Percentiles rank a stretch among this genome's conserved stretches.
Evolutionary conservation across 2,329 filamentous ascomycete species (phyloP).

Genomic region (Monosporascus sp.): DNA sequence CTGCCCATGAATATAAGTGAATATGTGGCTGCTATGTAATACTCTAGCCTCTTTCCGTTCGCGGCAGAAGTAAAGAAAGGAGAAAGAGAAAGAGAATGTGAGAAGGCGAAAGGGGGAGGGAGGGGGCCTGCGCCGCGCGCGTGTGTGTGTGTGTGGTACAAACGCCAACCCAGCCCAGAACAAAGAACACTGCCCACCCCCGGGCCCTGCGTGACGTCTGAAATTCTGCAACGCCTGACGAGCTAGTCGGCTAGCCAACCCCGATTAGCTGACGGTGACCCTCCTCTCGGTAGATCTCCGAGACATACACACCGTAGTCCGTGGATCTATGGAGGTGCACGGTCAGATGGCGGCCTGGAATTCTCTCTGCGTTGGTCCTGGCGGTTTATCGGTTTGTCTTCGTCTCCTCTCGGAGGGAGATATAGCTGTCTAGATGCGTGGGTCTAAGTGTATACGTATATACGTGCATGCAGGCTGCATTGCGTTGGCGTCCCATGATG

Average conservation of each 20-base stretch:
- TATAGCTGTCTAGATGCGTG: background rate
- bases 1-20: too few relatives aligned
- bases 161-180: constrained; percentile 16
- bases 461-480: background rate
- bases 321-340: too few relatives aligned
- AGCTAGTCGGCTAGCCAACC: background rate
- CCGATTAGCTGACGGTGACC: background rate
- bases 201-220: constrained; percentile 5
- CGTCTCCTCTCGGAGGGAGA: background rate
- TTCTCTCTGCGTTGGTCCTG: background rate
- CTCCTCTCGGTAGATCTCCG: constrained; percentile 33
- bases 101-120: background rate
- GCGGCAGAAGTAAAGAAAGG: constrained; percentile 1
- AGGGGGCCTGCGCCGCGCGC: constrained; percentile 18
- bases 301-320: constrained; percentile 26
- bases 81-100: constrained; percentile 5
- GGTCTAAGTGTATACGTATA: background rate
- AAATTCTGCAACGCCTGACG: constrained; percentile 18
- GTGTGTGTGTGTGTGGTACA: constrained; percentile 18
- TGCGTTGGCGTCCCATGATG: background rate
- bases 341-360: too few relatives aligned
- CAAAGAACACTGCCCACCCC: constrained; percentile 15
- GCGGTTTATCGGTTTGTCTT: too few relatives aligned
- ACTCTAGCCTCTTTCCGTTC: too few relatives aligned
- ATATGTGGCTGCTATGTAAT: too few relatives aligned